Conservation (phyloP, 228 moss, liverwort and hornwort genomes). For the Sphagnum fallax region DNA sequence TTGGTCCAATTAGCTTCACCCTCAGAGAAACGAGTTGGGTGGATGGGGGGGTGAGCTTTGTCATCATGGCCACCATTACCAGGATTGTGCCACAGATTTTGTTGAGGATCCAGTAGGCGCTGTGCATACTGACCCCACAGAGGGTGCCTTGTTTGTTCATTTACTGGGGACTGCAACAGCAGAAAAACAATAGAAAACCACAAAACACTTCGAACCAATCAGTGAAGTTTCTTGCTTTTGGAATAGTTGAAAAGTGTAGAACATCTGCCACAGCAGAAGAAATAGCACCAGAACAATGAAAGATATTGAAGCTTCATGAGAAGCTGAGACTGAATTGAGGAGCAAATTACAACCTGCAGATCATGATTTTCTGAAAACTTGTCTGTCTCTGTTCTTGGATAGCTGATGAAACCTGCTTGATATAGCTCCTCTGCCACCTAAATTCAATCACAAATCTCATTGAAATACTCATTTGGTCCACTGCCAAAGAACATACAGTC, state of each 20-base stretch:
- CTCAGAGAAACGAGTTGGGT: conserved; percentile 86
- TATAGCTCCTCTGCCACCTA: conserved; percentile 99
- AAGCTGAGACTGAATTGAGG: too few relatives aligned
- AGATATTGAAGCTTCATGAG: too few relatives aligned
- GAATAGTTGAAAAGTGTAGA: too few relatives aligned
- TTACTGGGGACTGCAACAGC: conserved; percentile 52
- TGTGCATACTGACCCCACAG: conserved; percentile 89
- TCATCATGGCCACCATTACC: conserved; percentile 98
- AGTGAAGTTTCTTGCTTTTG: not conserved
- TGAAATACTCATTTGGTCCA: too few relatives aligned
- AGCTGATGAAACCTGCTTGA: conserved; percentile 98
- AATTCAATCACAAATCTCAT: not conserved
- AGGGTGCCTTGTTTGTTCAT: conserved; percentile 73
- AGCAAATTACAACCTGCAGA: conserved; percentile 31
- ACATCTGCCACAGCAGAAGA: too few relatives aligned
- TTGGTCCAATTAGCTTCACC: conserved; percentile 90
- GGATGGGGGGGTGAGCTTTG: conserved; percentile 98
- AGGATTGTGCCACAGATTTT: conserved; percentile 81
- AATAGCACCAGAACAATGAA: too few relatives aligned
- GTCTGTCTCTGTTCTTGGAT: conserved; percentile 98
- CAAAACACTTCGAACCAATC: not conserved
- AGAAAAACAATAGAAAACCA: not conserved
- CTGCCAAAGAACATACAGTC: too few relatives aligned
- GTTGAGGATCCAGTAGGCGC: conserved; percentile 86
- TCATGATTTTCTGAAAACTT: conserved; percentile 80